These are phyloP conservation scores for Solanum chiquidenum DNA, from an alignment of 257 asterid genomes.

Conservation along the genomic window DNA sequence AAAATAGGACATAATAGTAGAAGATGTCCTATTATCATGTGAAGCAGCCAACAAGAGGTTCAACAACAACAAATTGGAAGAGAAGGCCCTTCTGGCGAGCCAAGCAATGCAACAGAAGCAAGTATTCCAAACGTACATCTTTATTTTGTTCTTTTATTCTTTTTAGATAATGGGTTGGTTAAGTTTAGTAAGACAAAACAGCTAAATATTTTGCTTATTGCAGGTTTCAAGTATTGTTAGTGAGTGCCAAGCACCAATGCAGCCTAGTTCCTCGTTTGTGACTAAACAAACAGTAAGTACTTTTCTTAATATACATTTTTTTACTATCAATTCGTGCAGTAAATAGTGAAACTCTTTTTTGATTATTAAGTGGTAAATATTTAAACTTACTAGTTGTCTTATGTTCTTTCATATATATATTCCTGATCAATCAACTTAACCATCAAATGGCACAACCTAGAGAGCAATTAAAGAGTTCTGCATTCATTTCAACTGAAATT, in stretches of 20 bases:
- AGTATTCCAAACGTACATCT: neutral
- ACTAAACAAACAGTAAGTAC: neutral
- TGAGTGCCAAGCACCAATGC: neutral
- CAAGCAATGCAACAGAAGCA: neutral
- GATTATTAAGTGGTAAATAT: too few species aligned
- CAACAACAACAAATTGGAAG: neutral
- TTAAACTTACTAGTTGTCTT: neutral
- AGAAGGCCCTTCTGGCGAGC: neutral
- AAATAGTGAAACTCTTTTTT: too few species aligned
- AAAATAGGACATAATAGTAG: neutral
- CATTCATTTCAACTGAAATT: neutral
- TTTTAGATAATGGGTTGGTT: neutral
- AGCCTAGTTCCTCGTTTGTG: neutral
- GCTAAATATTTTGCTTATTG: neutral
- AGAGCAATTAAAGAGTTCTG: neutral
- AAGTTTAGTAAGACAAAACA: neutral
- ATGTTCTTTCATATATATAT: neutral
- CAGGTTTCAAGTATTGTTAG: neutral
- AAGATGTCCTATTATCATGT: neutral
- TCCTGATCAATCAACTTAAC: neutral
- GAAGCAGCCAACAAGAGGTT: neutral
- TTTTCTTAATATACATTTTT: neutral
- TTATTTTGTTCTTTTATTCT: neutral
- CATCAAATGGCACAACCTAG: neutral
- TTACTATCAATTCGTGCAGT: neutral